Base-by-base conservation (phyloP, 2,329 filamentous ascomycete genomes). In the Paecilomyces formosus region DNA sequence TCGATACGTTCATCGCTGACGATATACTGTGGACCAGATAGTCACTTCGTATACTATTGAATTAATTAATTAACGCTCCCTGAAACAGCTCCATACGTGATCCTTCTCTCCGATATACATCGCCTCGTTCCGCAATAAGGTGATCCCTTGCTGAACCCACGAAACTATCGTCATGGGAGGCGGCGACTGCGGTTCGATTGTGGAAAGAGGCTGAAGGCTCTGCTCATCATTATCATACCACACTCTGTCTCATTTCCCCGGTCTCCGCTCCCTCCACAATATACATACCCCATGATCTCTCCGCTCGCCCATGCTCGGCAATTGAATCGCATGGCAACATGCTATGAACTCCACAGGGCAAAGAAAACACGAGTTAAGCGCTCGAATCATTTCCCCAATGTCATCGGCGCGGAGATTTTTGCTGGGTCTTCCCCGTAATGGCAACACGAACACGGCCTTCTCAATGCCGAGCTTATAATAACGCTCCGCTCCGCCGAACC, bases 401-500 rank as follows among this genome's bases (percentile, higher is more conserved):
- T 18, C 13, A 18, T 5, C 8, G 7, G 15, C 39, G 39, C 39
- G 39, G 39, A 45, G 30, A 11, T 31, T 31, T 31, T 31, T 26
- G 24, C 30, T 31, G 30, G 30, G 30, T 31, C 30, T 12, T 9
- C 7, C 30, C 30, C 5, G 3, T 9, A 31, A 31, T 3, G 11
- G 30, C 11, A 31, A 31, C 8, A 31, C 11, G 30, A 31, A 31
- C 8, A 31, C 11, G 30, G 8, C 11, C 5, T 31, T 31, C 30
- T 31, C 45, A 50, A 50, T 22, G 45, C 45, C 45, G 21, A 50
- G 50, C 26, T 24, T 52, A 24, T 28, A 52, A 18, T 6, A n/a
- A 39, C 35, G 30, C 55, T 63, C 63, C 63, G 61, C 61, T 64
- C 63, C 60, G 61, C 63, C 63, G 63, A 63, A 54, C 63, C 63